These are phyloP conservation scores for Massariosphaeria phaeospora DNA, from an alignment of 495 filamentous ascomycete species.

Conservation along the genomic window DNA sequence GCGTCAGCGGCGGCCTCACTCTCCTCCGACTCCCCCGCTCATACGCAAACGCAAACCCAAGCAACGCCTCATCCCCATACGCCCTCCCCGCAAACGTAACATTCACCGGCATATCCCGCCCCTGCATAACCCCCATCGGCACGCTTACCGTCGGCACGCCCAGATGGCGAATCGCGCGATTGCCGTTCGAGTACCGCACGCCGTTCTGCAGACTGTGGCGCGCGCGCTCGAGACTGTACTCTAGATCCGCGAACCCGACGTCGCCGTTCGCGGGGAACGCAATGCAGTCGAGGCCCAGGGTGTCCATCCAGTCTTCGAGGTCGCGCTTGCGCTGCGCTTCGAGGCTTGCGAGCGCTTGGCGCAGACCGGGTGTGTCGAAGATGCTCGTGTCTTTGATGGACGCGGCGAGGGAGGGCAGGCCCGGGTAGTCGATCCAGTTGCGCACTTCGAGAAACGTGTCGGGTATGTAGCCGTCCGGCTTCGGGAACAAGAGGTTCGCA, in stretches of 20 bases:
- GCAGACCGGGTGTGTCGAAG: too few species aligned
- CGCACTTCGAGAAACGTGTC: conserved; percentile 30
- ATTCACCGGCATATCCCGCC: conserved; percentile 36
- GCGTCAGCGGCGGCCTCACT: background rate
- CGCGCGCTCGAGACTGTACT: conserved; percentile 31
- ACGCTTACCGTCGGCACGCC: conserved; percentile 39
- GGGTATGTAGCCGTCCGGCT: conserved; percentile 30
- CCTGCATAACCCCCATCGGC: conserved; percentile 33
- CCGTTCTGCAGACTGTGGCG: conserved; percentile 34
- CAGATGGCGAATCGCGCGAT: conserved; percentile 37
- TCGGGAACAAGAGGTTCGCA: conserved; percentile 35
- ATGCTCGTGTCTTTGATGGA: too few species aligned
- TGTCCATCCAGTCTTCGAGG: conserved; percentile 38
- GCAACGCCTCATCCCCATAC: conserved; percentile 34
- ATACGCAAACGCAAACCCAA: conserved; percentile 37
- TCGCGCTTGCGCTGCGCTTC: conserved; percentile 36
- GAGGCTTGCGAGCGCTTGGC: conserved; percentile 33
- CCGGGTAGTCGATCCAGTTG: conserved; percentile 33
- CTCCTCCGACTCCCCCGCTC: conserved; percentile 29
- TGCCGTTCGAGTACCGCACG: conserved; percentile 39
- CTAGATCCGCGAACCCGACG: conserved; percentile 35
- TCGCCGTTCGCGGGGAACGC: conserved; percentile 39
- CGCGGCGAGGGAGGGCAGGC: conserved; percentile 19
- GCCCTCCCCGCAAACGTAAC: conserved; percentile 38
- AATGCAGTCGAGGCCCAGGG: conserved; percentile 27